Base-by-base conservation (phyloP, 1,139 yeast genomes). In the Pneumocystis sp. region DNA sequence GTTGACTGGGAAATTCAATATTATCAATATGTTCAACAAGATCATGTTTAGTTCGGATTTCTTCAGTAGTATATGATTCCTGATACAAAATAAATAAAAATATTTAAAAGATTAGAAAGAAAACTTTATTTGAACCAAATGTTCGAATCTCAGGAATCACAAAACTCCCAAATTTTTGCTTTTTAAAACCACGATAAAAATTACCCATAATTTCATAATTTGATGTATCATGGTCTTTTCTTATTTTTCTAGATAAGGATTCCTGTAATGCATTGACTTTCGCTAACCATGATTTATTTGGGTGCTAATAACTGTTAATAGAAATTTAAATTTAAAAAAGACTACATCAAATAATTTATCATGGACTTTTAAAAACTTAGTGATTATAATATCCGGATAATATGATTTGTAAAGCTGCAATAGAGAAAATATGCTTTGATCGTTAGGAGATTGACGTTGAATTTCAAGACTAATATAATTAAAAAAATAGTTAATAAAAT, bases 341-440 rank as follows among this genome's bases (percentile, higher is more conserved):
- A 67, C 25, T 17, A 44, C 60, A 21, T 61, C 59, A 59, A 61
- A 61, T 19, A 61, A 34, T 40, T 44, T 39, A 35, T 61, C 62
- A n/a, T 61, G 59, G 19, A 50, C 21, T 19, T 40, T 40, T 34
- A 62, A 72, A 57, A 71, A 69, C 2, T 69, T 68, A 40, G 71
- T 70, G 40, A 68, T 68, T 50, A 71, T 68, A 59, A 66, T 68
- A 42, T 59, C 69, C 1, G 72, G 77, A 63, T 62, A 69, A 65
- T 64, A 73, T 44, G 69, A 71, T 65, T 71, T 72, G 65, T 72
- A 75, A 4, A 73, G 66, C 8, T 72, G 31, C 1, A 74, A 65
- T n/a, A 76, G 65, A 0, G 72, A 72, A n/a, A 69, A 67, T 5
- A 77, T 67, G 4, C 74, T 71, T 8, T 72, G 72, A 19, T 76